Evolutionary conservation across 1,284 basidiomycete species (phyloP), one percentile per base, ranked within the genome.

Genomic region (Porodaedalea pini): DNA sequence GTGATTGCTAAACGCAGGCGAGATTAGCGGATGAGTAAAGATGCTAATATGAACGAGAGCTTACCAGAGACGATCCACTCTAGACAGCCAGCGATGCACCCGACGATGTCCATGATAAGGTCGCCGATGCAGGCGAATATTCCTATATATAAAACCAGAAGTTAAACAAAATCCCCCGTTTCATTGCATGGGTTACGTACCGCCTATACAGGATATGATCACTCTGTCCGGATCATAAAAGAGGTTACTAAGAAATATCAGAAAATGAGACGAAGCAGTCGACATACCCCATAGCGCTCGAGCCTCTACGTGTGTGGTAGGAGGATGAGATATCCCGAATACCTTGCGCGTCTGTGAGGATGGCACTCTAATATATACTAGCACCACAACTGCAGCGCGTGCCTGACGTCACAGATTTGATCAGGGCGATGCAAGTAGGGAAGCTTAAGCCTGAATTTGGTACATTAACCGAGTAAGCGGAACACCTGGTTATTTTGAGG

Each of bases 71-170:
- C 44, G 31, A 63, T 62, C 23, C 58, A 55, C 44, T 63, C 58
- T 11, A 62, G 7, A 40, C 61, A 63, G 4, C 58, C 58, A 0
- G 61, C 62, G 40, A 63, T 58, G 36, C 58, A 57, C 4, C 44
- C 58, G 41, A 62, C 54, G 34, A 63, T 61, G 27, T 43, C 44
- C 58, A 58, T 56, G 31, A 63, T 32, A 8, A 53, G 34, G n/a
- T 61, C 62, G 40, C 40, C 61, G 34, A 63, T 62, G 34, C 61
- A 62, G 11, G 17, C 43, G 23, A 63, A 62, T 39, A 63, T 63
- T 40, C 58, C 62, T 63, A 32, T 27, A n/a, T 41, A 34, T 25
- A 21, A 59, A 25, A 51, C 17, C 29, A 36, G 34, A 19, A 27
- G 5, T 5, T 55, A 13, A 21, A 27, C 11, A 19, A 25, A 19